phyloP scores from a whole-genome alignment of 345 rosid species.

The Lumnitzera racemosa region DNA sequence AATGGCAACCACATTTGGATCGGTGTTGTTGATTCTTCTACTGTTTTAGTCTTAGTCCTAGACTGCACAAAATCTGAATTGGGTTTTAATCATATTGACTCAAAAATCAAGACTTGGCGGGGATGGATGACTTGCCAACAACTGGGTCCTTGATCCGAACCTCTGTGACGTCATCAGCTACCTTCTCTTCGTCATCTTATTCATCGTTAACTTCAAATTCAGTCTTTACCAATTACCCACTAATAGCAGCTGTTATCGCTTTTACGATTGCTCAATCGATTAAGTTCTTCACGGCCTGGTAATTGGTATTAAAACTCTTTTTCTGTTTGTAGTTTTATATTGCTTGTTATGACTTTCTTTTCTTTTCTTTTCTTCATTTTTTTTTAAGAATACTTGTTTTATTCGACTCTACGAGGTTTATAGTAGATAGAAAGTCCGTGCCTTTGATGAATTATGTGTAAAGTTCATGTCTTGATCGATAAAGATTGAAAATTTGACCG shows the following conservation, averaged over 20 bases:
- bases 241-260: slow-evolving; percentile 4
- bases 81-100: too few relatives aligned
- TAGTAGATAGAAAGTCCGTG: too few relatives aligned
- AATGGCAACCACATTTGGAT: too few relatives aligned
- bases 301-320: background rate
- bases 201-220: background rate
- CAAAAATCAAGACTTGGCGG: too few relatives aligned
- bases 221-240: slow-evolving; percentile 6
- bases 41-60: too few relatives aligned
- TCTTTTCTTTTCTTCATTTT: background rate
- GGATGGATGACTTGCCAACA: too few relatives aligned
- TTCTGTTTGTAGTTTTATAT: background rate
- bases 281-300: slow-evolving; percentile 13
- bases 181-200: background rate
- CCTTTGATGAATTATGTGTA: too few relatives aligned
- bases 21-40: too few relatives aligned
- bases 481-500: background rate
- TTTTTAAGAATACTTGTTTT: background rate
- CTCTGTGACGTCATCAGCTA: background rate
- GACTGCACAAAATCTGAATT: too few relatives aligned
- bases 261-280: slow-evolving; percentile 10
- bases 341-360: background rate
- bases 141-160: too few relatives aligned
- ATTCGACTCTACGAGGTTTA: slow-evolving; percentile 3
- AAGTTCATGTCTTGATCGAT: too few relatives aligned